Percentiles rank a stretch among this genome's conserved stretches.
These are phyloP conservation scores for Rubia yunnanensis DNA, from an alignment of 257 asterid species.

Conservation along the genomic window DNA sequence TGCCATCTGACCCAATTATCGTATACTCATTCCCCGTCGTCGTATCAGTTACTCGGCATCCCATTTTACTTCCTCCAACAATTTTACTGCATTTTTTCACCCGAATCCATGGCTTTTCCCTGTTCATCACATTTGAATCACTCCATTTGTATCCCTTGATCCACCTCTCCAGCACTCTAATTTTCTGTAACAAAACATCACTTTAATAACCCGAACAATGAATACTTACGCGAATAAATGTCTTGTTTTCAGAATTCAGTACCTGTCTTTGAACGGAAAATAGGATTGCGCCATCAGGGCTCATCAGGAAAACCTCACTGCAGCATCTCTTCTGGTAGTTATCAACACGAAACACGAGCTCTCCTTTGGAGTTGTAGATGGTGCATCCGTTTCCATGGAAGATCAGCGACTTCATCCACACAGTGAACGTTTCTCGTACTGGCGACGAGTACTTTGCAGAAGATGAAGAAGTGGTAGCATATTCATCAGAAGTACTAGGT, in stretches of 20 bases:
- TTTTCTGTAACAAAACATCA: slow-evolving; percentile 29
- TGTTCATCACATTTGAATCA: slow-evolving; percentile 17
- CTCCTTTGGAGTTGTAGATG: slow-evolving; percentile 49
- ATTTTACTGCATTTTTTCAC: slow-evolving; percentile 32
- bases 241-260: neutral
- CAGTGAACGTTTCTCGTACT: slow-evolving; percentile 44
- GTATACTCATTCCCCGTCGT: slow-evolving; percentile 25
- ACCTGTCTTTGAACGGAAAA: slow-evolving; percentile 65
- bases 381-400: slow-evolving; percentile 83
- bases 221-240: no score
- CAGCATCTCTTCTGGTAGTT: slow-evolving; percentile 56
- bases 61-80: slow-evolving; percentile 15
- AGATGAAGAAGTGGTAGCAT: neutral
- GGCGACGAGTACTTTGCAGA: slow-evolving; percentile 16
- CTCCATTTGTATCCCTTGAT: slow-evolving; percentile 46
- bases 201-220: no score
- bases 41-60: slow-evolving; percentile 32
- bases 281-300: slow-evolving; percentile 50
- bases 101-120: slow-evolving; percentile 45
- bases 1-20: slow-evolving; percentile 36
- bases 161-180: slow-evolving; percentile 35
- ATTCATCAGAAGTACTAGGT: no score
- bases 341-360: slow-evolving; percentile 60
- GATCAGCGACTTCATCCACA: slow-evolving; percentile 84
- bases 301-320: slow-evolving; percentile 60